phyloP scores from a whole-genome alignment of 1,139 yeast species.

The Suzukiozyma palmioleophila region DNA sequence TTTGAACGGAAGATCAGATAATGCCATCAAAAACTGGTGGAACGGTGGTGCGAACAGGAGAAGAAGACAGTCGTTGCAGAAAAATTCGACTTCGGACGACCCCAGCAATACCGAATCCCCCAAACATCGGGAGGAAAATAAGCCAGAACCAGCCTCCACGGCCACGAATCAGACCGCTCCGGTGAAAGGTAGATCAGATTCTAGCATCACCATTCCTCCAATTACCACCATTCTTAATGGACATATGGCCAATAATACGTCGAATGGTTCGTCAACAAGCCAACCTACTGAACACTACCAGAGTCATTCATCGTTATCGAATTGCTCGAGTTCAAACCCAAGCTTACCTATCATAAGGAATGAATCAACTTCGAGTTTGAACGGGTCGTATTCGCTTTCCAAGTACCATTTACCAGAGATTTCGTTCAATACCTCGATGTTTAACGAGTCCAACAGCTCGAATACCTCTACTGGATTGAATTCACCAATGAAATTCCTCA shows the following conservation, averaged over 20 bases:
- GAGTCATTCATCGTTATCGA: slow-evolving; percentile 4
- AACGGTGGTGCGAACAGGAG: slow-evolving; percentile 86
- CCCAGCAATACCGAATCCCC: not conserved
- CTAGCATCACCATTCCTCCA: not conserved
- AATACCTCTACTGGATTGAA: not conserved
- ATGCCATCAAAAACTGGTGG: slow-evolving; percentile 96
- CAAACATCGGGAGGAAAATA: not conserved
- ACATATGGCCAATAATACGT: not conserved
- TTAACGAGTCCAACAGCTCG: slow-evolving; percentile 14
- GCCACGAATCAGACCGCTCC: not conserved
- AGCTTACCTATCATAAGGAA: slow-evolving; percentile 4
- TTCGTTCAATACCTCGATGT: slow-evolving; percentile 40
- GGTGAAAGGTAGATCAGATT: not conserved
- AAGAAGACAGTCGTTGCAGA: slow-evolving; percentile 42
- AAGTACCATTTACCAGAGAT: slow-evolving; percentile 15
- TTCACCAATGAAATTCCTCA: slow-evolving; percentile 2
- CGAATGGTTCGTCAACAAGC: not conserved
- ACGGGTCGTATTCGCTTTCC: slow-evolving; percentile 6
- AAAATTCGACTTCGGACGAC: slow-evolving; percentile 1
- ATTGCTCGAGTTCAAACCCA: slow-evolving; percentile 6
- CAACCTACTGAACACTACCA: not conserved
- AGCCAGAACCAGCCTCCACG: not conserved
- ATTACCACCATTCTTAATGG: not conserved
- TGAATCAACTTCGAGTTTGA: slow-evolving; percentile 2
- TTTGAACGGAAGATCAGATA: slow-evolving; percentile 80